Evolutionary conservation across 805 yeast species (phyloP).

Genomic region (Saccharomycodes ludwigii): DNA sequence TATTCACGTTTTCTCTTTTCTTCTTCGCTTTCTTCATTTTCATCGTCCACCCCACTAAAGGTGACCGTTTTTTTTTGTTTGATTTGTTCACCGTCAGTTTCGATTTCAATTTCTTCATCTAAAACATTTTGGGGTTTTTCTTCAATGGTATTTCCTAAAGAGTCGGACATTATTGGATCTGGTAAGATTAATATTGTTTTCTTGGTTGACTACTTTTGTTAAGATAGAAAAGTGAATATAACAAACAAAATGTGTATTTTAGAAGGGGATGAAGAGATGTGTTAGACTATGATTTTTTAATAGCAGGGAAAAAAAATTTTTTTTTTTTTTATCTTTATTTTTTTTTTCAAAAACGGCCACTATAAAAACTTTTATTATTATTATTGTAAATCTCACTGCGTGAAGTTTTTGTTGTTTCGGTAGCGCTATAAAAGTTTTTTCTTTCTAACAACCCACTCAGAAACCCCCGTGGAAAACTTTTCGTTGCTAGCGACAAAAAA

Average conservation of each 20-base stretch:
- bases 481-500: neutral
- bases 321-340: too few relatives aligned
- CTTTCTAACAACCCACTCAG: neutral
- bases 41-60: slow-evolving; percentile 54
- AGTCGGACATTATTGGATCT: slow-evolving; percentile 5
- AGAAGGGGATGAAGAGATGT: too few relatives aligned
- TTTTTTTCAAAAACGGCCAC: too few relatives aligned
- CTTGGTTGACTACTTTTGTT: neutral
- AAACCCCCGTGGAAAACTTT: neutral
- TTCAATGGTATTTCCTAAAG: slow-evolving; percentile 7
- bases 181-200: neutral
- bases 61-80: slow-evolving; percentile 62
- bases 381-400: too few relatives aligned
- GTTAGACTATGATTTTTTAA: too few relatives aligned
- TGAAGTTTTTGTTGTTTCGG: too few relatives aligned
- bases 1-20: slow-evolving; percentile 75
- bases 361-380: too few relatives aligned
- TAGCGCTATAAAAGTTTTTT: neutral
- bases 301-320: too few relatives aligned
- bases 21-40: slow-evolving; percentile 54
- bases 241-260: too few relatives aligned
- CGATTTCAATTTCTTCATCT: slow-evolving; percentile 18
- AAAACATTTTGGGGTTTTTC: slow-evolving; percentile 29
- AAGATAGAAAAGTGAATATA: too few relatives aligned
- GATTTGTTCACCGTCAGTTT: slow-evolving; percentile 29